Evolutionary conservation across 495 filamentous ascomycete genomes (phyloP).

Genomic region (Penicillium crystallinum): DNA sequence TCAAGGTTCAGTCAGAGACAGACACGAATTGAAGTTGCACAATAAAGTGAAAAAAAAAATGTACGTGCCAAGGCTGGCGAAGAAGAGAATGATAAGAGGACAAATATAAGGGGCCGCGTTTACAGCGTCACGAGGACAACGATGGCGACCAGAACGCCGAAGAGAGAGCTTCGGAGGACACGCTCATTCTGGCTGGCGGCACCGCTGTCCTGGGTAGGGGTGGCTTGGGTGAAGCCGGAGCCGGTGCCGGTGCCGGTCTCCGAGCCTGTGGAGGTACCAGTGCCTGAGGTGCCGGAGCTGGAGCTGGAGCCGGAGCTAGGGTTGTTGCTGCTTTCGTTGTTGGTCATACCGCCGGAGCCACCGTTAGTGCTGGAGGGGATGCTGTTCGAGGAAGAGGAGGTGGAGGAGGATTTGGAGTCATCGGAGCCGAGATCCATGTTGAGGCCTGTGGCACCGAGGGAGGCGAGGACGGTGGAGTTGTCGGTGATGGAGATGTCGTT

Average conservation of each 20-base stretch:
- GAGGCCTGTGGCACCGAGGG: constrained; percentile 69
- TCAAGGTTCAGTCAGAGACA: constrained; percentile 12
- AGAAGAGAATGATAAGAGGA: constrained; percentile 2
- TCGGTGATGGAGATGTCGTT: constrained; percentile 68
- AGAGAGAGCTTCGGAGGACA: constrained; percentile 48
- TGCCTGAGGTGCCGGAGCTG: constrained; percentile 5
- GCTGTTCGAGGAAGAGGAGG: constrained; percentile 22
- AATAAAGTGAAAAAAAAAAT: constrained; percentile 10
- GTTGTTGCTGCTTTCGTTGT: constrained; percentile 1
- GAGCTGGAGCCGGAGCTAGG: constrained; percentile 13
- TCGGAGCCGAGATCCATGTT: constrained; percentile 51
- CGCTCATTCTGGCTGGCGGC: constrained; percentile 38
- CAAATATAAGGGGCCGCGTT: constrained; percentile 19
- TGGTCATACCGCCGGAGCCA: constrained; percentile 27
- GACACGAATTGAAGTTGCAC: constrained; percentile 11
- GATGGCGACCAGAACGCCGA: constrained; percentile 52
- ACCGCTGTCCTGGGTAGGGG: constrained; percentile 24
- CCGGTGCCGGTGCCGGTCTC: constrained; percentile 9
- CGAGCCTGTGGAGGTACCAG: constrained; percentile 8
- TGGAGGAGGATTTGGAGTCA: constrained; percentile 8
- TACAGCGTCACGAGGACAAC: constrained; percentile 52
- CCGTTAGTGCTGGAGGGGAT: constrained; percentile 31
- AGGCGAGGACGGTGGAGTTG: constrained; percentile 72
- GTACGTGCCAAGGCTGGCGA: constrained; percentile 12
- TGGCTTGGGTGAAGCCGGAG: constrained; percentile 24